Base-by-base conservation (phyloP, 768 basidiomycete species). In the Boletus rex-veris region DNA sequence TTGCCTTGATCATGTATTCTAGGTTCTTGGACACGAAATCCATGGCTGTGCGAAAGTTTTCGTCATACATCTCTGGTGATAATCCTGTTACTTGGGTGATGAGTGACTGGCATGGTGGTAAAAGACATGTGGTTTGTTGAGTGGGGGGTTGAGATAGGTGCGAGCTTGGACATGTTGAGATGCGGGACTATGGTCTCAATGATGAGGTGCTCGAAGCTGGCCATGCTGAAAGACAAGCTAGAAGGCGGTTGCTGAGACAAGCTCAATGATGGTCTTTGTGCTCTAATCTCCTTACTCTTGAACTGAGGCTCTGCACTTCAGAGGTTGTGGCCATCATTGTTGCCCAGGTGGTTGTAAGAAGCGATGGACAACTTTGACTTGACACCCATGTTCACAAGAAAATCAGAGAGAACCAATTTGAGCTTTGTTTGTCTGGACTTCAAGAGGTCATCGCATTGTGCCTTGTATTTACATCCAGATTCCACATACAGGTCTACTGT, bases 21-120 rank as follows among this genome's bases (percentile, higher is more conserved):
- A 88, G 52, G 55, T 73, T 80, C 64, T 78, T 86, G 46, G 80
- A 74, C 0, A 79, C 82, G 61, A 79, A 78, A 44, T 86, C 85
- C 18, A 83, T 75, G 0, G 75, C 72, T 19, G 73, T 72, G 24
- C 74, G 76, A 59, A 80, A 76, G 45, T 80, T 72, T 48, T 73
- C 75, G 1, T 68, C 77, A 15, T 75, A 73, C 0, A 49, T 53
- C 3, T 77, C 76, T n/a, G 76, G 68, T 4, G 69, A 68, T 31
- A 88, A 62, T 8, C 80, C 80, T 5, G 79, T 80, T 8, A 86
- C 58, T 39, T 85, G 82, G 5, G 71, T 71, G 50, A 80, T 82
- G 18, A 91, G 73, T 0, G 73, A 65, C 52, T 85, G 82, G 50
- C 77, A 80, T 38, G 80, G 64, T 1, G 84, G 80, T 3, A 80